A percentile compares a stretch with the other conserved stretches of the same genome.
phyloP scores from a whole-genome alignment of 2,329 filamentous ascomycete genomes.

The Zelopaecilomyces penicillatus region DNA sequence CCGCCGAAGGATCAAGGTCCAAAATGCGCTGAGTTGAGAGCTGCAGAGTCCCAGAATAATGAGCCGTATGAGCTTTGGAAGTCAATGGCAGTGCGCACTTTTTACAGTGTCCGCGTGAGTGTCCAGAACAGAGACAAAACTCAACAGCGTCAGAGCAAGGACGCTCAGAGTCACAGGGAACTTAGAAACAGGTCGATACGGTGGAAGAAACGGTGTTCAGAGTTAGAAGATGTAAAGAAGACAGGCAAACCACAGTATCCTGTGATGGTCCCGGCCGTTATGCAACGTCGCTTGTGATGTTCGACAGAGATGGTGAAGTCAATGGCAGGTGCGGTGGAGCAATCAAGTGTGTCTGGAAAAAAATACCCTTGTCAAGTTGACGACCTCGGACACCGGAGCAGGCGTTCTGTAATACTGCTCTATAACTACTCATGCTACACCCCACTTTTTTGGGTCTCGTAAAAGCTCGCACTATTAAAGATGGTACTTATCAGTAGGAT shows the following conservation, averaged over 20 bases:
- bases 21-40: conserved; percentile 54
- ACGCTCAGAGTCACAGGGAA: conserved; percentile 1
- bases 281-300: not conserved
- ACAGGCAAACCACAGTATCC: not conserved
- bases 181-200: too few relatives aligned
- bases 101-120: not conserved
- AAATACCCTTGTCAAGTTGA: conserved; percentile 28
- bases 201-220: too few relatives aligned
- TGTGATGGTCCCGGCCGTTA: conserved; percentile 2
- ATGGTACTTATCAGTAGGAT: too few relatives aligned
- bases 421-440: too few relatives aligned
- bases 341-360: conserved; percentile 19
- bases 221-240: not conserved
- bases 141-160: conserved; percentile 4
- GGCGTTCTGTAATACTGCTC: too few relatives aligned
- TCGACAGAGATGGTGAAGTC: conserved; percentile 2
- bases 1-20: conserved; percentile 52
- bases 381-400: conserved; percentile 30
- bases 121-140: not conserved
- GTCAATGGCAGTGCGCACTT: conserved; percentile 2
- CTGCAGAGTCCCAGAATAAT: conserved; percentile 11
- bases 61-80: conserved; percentile 1
- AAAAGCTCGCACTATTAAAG: too few relatives aligned
- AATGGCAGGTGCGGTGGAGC: conserved; percentile 5
- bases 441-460: too few relatives aligned